A percentile compares a stretch with the other conserved stretches of the same genome.
These are phyloP conservation scores for Arthroderma sp. DNA, from an alignment of 2,329 filamentous ascomycete genomes.

Conservation along the genomic window DNA sequence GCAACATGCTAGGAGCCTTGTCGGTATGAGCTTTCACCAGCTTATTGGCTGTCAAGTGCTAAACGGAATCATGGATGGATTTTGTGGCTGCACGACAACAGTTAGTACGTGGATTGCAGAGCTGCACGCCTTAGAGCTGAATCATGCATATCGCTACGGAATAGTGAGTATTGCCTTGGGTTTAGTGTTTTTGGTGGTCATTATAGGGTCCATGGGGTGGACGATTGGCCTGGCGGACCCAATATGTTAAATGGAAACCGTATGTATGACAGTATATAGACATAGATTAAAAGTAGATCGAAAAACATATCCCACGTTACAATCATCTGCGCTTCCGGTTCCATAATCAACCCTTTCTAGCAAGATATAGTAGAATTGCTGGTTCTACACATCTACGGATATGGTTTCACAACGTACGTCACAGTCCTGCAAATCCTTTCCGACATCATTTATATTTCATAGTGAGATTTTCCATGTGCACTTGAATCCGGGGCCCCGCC, in stretches of 20 bases:
- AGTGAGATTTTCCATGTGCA: too few species aligned
- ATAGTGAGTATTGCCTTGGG: conserved; percentile 34
- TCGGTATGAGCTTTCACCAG: conserved; percentile 25
- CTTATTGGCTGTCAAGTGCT: conserved; percentile 52
- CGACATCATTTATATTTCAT: too few species aligned
- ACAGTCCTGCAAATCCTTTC: too few species aligned
- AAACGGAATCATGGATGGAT: conserved; percentile 53
- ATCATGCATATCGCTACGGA: conserved; percentile 51
- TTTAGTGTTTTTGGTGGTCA: conserved; percentile 37
- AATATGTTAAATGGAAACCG: conserved; percentile 16
- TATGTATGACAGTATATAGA: neutral
- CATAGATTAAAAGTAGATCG: neutral
- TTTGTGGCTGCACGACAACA: conserved; percentile 54
- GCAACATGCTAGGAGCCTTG: conserved; percentile 47
- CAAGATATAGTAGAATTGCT: neutral
- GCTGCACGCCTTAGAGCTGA: conserved; percentile 39
- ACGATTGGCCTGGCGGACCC: conserved; percentile 27
- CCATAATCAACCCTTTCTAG: neutral
- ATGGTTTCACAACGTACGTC: too few species aligned
- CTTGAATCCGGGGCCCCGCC: too few species aligned
- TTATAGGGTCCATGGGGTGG: conserved; percentile 47
- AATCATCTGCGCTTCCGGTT: neutral
- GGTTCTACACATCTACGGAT: neutral
- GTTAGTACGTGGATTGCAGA: conserved; percentile 56
- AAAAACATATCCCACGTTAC: neutral